Base-by-base conservation (phyloP, 768 basidiomycete genomes). In the Saitozyma podzolica region DNA sequence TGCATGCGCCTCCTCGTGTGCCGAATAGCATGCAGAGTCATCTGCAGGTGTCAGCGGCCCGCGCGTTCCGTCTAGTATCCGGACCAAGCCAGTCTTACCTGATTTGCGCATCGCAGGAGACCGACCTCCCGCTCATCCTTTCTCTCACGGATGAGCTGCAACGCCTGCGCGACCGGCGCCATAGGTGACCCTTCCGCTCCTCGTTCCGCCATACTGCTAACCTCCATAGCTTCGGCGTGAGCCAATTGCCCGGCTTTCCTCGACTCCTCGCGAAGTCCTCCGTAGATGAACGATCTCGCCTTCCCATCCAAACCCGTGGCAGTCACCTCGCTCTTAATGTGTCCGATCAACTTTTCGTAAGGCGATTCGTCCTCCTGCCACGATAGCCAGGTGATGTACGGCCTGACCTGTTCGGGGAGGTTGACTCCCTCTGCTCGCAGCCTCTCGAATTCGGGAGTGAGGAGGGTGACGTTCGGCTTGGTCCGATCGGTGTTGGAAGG, bases 381-480 rank as follows among this genome's bases (percentile, higher is more conserved):
- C 39, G 79, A 70, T 50, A 81, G 53, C 61, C 72, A 82, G 40
- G 80, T 65, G 17, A 81, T 76, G 7, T 78, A 77, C n/a, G 75
- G 64, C 42, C 62, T 55, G 39, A 67, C 37, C 41, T 74, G 69
- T 8, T 59, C 80, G 1, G 88, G 86, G 19, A 92, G 74, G 42
- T 19, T 9, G 3, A 91, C 82, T 39, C 84, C 70, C 67, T 82
- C 85, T 0, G 91, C 90, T 41, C 91, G 85, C 0, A 86, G 84
- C 10, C 83, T 83, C 76, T 94, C 90, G 64, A 93, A 93, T 63
- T 83, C 81, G 0, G 91, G 91, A 6, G 90, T 89, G 50, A 95
- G 78, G 58, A 93, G 73, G 1, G 83, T 83, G 42, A 92, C 69
- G 17, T 82, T 82, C 9, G 50, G 37, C 9, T 17, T 29, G 41